Conservation (phyloP, 306 rosid species). For the Sesbania bispinosa region DNA sequence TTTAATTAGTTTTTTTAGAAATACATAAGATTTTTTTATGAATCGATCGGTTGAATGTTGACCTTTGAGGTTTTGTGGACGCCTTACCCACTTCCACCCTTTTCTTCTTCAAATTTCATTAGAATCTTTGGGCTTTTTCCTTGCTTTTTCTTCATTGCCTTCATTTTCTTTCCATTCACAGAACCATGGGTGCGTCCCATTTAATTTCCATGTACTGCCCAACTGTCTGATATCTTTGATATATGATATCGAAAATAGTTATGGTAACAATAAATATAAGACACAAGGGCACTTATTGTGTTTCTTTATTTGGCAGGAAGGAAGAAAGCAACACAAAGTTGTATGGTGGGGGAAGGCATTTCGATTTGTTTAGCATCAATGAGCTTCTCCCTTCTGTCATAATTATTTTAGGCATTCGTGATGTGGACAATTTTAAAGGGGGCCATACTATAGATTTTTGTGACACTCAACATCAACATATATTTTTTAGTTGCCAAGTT, state of each 20-base stretch:
- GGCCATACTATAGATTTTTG: background rate
- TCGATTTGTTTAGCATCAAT: background rate
- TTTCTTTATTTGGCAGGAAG: conserved; percentile 25
- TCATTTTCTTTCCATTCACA: background rate
- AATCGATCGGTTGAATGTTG: too few relatives aligned
- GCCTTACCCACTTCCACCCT: background rate
- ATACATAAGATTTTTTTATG: too few relatives aligned
- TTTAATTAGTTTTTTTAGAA: too few relatives aligned
- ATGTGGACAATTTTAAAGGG: conserved; percentile 12
- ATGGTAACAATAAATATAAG: background rate
- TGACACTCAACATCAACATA: background rate
- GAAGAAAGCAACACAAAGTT: background rate
- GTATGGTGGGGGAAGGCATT: conserved; percentile 12
- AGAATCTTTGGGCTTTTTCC: background rate
- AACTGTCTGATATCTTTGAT: background rate
- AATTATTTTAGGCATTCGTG: conserved; percentile 16
- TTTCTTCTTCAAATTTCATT: background rate
- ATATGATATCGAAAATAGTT: background rate
- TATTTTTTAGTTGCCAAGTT: too few relatives aligned
- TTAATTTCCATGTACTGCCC: background rate
- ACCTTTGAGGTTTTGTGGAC: too few relatives aligned
- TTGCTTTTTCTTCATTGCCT: conserved; percentile 2
- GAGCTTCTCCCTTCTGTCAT: conserved; percentile 1
- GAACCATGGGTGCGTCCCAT: background rate
- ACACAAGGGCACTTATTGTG: conserved; percentile 2